These are phyloP conservation scores for Debaryomyces prosopidis DNA, from an alignment of 805 yeast genomes.

Conservation along the genomic window DNA sequence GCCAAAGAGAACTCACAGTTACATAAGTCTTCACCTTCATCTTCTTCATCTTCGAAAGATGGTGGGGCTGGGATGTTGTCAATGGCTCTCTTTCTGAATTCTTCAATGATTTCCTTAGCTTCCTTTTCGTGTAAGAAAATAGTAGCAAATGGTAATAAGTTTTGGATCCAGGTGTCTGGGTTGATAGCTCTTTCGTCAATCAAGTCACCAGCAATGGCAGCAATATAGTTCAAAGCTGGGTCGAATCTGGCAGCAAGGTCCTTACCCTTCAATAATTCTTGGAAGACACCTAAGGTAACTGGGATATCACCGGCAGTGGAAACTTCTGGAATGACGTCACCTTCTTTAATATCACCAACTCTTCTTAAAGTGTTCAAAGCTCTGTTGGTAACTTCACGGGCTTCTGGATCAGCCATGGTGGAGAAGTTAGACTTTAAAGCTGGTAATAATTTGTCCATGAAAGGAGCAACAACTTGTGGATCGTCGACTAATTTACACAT, in stretches of 20 bases:
- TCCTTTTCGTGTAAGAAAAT: constrained; percentile 92
- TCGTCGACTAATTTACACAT: constrained; percentile 99
- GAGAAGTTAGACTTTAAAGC: constrained; percentile 91
- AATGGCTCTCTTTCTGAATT: constrained; percentile 92
- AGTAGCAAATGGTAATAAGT: constrained; percentile 91
- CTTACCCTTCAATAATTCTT: constrained; percentile 66
- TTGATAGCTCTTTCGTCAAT: constrained; percentile 95
- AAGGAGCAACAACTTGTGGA: constrained; percentile 99
- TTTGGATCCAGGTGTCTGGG: constrained; percentile 86
- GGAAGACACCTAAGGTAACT: constrained; percentile 83
- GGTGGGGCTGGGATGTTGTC: constrained; percentile 98
- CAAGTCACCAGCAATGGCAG: constrained; percentile 98
- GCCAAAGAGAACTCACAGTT: constrained; percentile 99
- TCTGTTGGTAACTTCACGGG: constrained; percentile 96
- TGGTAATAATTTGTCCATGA: constrained; percentile 93
- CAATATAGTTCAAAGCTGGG: constrained; percentile 75
- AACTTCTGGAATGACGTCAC: constrained; percentile 92
- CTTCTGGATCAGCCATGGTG: constrained; percentile 99
- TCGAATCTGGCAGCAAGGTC: constrained; percentile 77
- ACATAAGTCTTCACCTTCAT: constrained; percentile 99
- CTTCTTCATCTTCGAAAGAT: constrained; percentile 93
- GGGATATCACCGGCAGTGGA: constrained; percentile 97
- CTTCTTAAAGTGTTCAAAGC: constrained; percentile 96
- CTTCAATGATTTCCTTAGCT: constrained; percentile 84
- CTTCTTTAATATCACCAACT: constrained; percentile 94